Evolutionary conservation across 352 stramenopile genomes (phyloP), one percentile per base, ranked within the genome.

Genomic region (Plasmopara viticola): DNA sequence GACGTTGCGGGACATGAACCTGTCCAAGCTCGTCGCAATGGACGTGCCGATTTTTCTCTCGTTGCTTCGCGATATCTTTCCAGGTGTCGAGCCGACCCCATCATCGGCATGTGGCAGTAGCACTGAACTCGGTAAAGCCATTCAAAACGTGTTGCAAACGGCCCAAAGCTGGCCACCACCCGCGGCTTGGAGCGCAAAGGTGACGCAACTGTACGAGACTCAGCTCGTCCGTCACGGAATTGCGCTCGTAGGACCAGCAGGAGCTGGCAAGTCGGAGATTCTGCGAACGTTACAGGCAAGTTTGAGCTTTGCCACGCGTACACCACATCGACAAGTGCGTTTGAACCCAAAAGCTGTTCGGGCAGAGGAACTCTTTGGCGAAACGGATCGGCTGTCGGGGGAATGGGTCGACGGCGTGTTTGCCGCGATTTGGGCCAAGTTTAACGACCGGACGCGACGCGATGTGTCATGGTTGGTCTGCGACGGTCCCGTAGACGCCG

Each of bases 1-100:
- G 9, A 98, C 94, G 10, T 73, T 99, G 37, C 75, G 95, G 0
- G 90, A 97, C 65, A 95, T 90, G 61, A 97, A 97, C 48, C 61
- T 97, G 5, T 91, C 86, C n/a, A 97, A 97, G 64, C 86, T 97
- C 17, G 70, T 97, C 5, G 82, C 87, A 14, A 78, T 95, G 8
- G 90, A 97, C 66, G 76, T 97, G 5, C 90, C 90, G 1, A 80
- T 97, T 33, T 97, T 97, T 66, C 61, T 90, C n/a, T 90, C 86
- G 0, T 76, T 97, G 3, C 58, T 97, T 33, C 59, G 68, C 13
- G 87, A 96, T 58, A 85, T 97, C 39, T 96, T 96, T 47, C 87
- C 82, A 8, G 69, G 71, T 43, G 71, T 78, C 29, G 86, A 73
- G 47, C 68, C 64, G 48, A 62, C 54, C 15, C 63, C 66, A 47